A percentile compares a stretch with the other conserved stretches of the same genome.
phyloP scores from a whole-genome alignment of 116 monocot species.

The Thalassia testudinum region DNA sequence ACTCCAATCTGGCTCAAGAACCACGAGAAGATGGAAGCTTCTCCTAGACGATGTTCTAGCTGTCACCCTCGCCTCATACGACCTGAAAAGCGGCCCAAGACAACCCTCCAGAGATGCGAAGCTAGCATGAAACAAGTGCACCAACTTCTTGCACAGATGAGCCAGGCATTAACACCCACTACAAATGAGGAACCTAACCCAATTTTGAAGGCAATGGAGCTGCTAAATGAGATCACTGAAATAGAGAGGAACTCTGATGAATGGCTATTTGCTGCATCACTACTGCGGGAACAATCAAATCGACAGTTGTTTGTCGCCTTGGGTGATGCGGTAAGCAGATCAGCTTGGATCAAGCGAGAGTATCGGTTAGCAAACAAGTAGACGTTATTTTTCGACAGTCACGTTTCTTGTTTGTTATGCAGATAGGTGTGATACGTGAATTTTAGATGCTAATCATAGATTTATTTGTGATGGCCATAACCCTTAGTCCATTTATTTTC shows the following conservation, averaged over 20 bases:
- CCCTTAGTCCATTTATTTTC: no score
- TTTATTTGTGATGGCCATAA: no score
- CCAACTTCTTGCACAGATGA: conserved; percentile 7
- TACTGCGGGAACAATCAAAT: conserved; percentile 10
- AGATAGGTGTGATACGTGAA: no score
- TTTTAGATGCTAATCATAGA: no score
- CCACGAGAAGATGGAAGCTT: background rate
- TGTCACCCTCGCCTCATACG: background rate
- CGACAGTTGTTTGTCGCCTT: conserved; percentile 12
- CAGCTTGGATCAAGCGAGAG: conserved; percentile 17
- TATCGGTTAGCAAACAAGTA: conserved; percentile 10
- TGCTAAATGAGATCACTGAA: conserved; percentile 10
- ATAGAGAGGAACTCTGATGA: conserved; percentile 17
- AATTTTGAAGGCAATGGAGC: conserved; percentile 9
- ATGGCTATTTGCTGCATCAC: conserved; percentile 17
- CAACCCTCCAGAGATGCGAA: conserved; percentile 2
- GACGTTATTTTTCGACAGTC: background rate
- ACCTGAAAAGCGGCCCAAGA: conserved; percentile 7
- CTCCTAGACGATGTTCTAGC: background rate
- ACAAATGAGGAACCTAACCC: conserved; percentile 8
- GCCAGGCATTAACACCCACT: background rate
- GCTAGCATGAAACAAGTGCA: conserved; percentile 11
- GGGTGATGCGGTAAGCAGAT: conserved; percentile 11
- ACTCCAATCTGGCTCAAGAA: background rate
- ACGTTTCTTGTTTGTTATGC: no score